phyloP scores from a whole-genome alignment of 345 rosid genomes.

The Cardiospermum halicacabum region DNA sequence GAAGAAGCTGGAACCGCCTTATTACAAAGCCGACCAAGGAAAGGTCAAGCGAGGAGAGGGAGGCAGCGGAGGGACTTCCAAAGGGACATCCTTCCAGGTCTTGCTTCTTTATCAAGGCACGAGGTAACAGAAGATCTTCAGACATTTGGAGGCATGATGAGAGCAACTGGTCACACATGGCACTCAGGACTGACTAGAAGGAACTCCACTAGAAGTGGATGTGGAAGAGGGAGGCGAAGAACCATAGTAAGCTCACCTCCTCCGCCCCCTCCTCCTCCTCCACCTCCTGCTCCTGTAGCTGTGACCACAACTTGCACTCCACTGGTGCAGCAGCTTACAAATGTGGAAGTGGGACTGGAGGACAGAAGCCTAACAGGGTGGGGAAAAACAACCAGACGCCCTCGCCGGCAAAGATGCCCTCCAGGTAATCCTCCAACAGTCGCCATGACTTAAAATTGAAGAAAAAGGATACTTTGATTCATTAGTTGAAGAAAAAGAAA shows the following conservation, averaged over 20 bases:
- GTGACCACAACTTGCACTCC: constrained; percentile 36
- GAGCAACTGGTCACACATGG: constrained; percentile 71
- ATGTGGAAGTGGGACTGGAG: constrained; percentile 60
- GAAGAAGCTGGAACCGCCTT: constrained; percentile 38
- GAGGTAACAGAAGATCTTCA: constrained; percentile 95
- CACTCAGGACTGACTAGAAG: constrained; percentile 61
- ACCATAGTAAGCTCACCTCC: constrained; percentile 33
- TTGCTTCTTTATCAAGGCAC: constrained; percentile 73
- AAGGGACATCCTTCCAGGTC: constrained; percentile 96
- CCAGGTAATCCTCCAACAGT: constrained; percentile 60
- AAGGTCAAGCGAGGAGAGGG: constrained; percentile 84
- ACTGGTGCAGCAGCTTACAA: constrained; percentile 49
- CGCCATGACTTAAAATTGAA: constrained; percentile 55
- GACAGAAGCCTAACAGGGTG: constrained; percentile 80
- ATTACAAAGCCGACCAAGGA: constrained; percentile 47
- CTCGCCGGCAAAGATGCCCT: constrained; percentile 88
- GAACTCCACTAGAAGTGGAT: constrained; percentile 65
- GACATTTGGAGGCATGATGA: constrained; percentile 81
- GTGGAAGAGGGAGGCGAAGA: constrained; percentile 66
- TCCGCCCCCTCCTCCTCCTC: constrained; percentile 39
- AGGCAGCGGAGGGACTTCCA: constrained; percentile 96
- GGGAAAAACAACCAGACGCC: constrained; percentile 90
- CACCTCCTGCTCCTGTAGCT: constrained; percentile 35
- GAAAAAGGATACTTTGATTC: constrained; percentile 21
- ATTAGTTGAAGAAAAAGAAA: constrained; percentile 23